Percentiles rank a stretch among this genome's conserved stretches.
Evolutionary conservation across 2,329 filamentous ascomycete genomes (phyloP).

Genomic region (Aspergillus nomiae): DNA sequence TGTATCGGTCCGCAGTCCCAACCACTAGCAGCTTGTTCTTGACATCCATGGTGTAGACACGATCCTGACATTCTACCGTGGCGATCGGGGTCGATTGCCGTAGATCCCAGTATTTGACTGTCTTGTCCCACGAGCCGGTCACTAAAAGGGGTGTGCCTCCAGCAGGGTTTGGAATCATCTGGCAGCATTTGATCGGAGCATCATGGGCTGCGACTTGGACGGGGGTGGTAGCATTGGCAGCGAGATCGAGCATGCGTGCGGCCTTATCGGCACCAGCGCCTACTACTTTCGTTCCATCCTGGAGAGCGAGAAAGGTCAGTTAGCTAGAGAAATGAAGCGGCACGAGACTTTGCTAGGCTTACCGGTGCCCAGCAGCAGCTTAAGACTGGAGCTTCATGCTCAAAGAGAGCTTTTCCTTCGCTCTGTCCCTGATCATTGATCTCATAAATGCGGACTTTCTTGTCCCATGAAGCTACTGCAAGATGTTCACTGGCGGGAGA

Average conservation of each 20-base stretch:
- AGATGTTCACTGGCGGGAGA: constrained; percentile 77
- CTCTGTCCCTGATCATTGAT: constrained; percentile 76
- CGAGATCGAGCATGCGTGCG: constrained; percentile 83
- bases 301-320: constrained; percentile 13
- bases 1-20: constrained; percentile 91
- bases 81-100: constrained; percentile 51
- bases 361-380: constrained; percentile 88
- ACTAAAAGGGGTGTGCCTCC: constrained; percentile 72
- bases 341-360: constrained; percentile 34
- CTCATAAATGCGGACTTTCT: constrained; percentile 96
- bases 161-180: constrained; percentile 69
- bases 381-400: constrained; percentile 82
- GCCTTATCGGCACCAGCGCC: constrained; percentile 90
- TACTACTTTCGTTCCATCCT: constrained; percentile 90
- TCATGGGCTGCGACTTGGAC: constrained; percentile 83
- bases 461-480: constrained; percentile 93
- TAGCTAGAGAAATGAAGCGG: not conserved
- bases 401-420: constrained; percentile 81
- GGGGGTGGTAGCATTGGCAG: constrained; percentile 53
- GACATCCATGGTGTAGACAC: constrained; percentile 85
- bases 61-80: constrained; percentile 52
- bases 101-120: constrained; percentile 60
- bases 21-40: constrained; percentile 85
- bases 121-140: constrained; percentile 71
- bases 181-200: constrained; percentile 74